Evolutionary conservation across 768 basidiomycete genomes (phyloP), one percentile per base, ranked within the genome.

Genomic region (Asterophora parasitica): DNA sequence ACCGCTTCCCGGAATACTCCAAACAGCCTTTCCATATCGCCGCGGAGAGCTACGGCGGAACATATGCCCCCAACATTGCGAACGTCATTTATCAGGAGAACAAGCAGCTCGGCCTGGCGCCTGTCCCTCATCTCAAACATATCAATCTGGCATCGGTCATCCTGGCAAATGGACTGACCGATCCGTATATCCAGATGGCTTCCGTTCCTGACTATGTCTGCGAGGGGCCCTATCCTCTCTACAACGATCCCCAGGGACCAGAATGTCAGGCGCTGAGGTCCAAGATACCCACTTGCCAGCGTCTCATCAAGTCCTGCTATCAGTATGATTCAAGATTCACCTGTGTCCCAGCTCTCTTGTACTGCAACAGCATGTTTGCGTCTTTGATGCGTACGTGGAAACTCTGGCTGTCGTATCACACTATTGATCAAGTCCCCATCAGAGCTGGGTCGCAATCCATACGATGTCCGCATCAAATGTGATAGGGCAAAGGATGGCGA

Each of bases 91-190:
- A 88, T 75, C 75, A 83, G 53, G 76, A 83, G 66, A 95, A 93
- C 67, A 75, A 81, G 64, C 74, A 75, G 44, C 68, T 81, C 15
- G 62, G 73, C 9, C 53, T 75, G 17, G 61, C 64, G 4, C 67
- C 75, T 37, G 64, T 61, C 7, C 73, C 78, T 0, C 64, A 67
- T n/a, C 63, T 91, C 34, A 72, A 79, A 56, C 74, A 76, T 53
- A 82, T 96, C 66, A 92, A 93, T 68, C 76, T 95, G 27, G 81
- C 77, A 26, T 91, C 87, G 0, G 67, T 98, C 40, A 75, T 97
- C 53, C 78, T 97, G 43, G 95, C 85, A 3, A 96, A 93, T 61
- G 94, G 90, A 8, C 70, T 88, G 42, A 92, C 91, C 0, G 85
- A 94, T 56, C 88, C 90, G 7, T 82, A 79, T 58, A 68, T 81